Conservation (phyloP, 2,329 filamentous ascomycete genomes). For the Coniosporium tulheliwenetii region DNA sequence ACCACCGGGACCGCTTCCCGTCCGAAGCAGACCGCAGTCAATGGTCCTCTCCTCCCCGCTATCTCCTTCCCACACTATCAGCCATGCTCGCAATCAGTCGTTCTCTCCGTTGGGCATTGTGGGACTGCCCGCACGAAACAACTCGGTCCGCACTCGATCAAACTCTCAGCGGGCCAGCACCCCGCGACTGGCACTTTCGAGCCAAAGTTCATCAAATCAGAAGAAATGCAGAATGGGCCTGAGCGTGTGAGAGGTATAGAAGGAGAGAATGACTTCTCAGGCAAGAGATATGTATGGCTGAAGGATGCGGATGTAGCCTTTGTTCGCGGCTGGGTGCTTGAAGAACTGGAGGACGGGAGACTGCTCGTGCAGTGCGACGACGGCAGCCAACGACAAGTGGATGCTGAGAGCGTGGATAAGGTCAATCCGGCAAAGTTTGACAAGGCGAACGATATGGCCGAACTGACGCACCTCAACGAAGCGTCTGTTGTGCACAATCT, state of each 20-base stretch:
- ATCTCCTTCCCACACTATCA: constrained; percentile 26
- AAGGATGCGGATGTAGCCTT: constrained; percentile 78
- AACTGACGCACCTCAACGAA: constrained; percentile 94
- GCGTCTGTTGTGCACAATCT: constrained; percentile 96
- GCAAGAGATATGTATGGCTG: constrained; percentile 96
- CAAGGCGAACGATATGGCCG: constrained; percentile 98
- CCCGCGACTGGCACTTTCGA: constrained; percentile 73
- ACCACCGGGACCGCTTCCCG: constrained; percentile 40
- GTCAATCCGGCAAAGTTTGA: constrained; percentile 99
- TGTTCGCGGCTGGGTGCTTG: constrained; percentile 79
- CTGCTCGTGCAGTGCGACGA: constrained; percentile 88
- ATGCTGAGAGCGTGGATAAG: constrained; percentile 82
- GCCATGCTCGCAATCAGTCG: constrained; percentile 57
- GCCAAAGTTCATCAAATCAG: constrained; percentile 85
- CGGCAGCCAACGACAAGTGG: constrained; percentile 76
- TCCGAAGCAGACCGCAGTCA: constrained; percentile 54
- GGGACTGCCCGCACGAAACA: constrained; percentile 15
- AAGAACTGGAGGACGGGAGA: constrained; percentile 54
- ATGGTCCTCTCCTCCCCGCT: constrained; percentile 50
- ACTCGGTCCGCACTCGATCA: constrained; percentile 27
- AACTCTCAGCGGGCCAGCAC: constrained; percentile 51
- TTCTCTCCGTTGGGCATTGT: constrained; percentile 30
- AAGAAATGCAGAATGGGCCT: constrained; percentile 49
- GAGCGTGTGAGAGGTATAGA: constrained; percentile 59
- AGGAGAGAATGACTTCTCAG: constrained; percentile 97